These are phyloP conservation scores for Paramecium bursaria DNA, from an alignment of 73 alveolate genomes.

Conservation along the genomic window DNA sequence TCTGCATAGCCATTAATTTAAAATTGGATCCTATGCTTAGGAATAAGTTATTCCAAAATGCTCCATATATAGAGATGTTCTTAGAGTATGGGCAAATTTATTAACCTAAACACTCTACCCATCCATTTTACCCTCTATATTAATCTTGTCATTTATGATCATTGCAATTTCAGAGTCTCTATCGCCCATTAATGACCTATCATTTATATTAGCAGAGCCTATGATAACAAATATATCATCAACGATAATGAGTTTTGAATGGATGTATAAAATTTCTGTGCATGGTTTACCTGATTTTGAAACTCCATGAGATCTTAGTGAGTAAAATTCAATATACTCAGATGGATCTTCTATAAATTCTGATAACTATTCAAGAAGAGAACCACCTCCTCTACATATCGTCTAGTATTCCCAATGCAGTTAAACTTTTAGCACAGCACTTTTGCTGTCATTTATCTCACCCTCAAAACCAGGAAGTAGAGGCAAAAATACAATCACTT, in stretches of 20 bases:
- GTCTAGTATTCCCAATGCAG: conserved; percentile 83
- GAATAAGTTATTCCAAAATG: conserved; percentile 85
- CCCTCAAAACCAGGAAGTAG: conserved; percentile 97
- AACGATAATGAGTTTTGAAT: conserved; percentile 91
- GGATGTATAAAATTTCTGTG: conserved; percentile 91
- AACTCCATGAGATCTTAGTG: conserved; percentile 90
- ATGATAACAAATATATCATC: conserved; percentile 90
- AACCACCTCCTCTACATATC: conserved; percentile 79
- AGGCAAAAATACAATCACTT: conserved; percentile 88
- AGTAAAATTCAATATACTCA: conserved; percentile 85
- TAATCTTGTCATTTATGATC: conserved; percentile 65
- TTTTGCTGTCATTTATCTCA: conserved; percentile 74
- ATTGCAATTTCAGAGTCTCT: conserved; percentile 94
- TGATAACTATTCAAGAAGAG: conserved; percentile 79
- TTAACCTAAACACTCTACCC: conserved; percentile 55
- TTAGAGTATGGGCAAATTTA: conserved; percentile 73
- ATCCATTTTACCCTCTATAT: conserved; percentile 30
- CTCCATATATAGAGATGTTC: conserved; percentile 82
- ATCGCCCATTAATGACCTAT: conserved; percentile 90
- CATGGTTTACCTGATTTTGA: conserved; percentile 78
- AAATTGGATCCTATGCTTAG: conserved; percentile 86
- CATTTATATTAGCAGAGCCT: conserved; percentile 97
- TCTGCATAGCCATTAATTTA: conserved; percentile 70
- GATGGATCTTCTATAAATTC: conserved; percentile 79
- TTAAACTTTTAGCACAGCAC: conserved; percentile 77